Base-by-base conservation (phyloP, 1,284 basidiomycete genomes). In the Kwoniella shivajii region DNA sequence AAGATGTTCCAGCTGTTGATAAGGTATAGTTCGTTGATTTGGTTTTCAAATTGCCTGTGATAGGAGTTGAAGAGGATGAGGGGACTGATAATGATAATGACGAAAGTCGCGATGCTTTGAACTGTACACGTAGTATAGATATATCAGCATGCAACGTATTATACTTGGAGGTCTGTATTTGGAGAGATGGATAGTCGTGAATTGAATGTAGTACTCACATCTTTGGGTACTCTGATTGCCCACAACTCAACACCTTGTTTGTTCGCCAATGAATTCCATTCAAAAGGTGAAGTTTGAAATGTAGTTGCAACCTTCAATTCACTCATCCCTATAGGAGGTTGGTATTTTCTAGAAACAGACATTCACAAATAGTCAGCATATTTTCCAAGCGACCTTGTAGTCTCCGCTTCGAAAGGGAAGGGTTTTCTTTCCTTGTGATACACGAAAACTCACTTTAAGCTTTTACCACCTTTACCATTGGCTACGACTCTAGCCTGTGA, bases 181-280 rank as follows among this genome's bases (percentile, higher is more conserved):
- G n/a, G n/a, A n/a, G n/a, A n/a, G n/a, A n/a, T n/a, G 4, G 10
- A 6, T n/a, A n/a, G n/a, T n/a, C n/a, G n/a, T n/a, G n/a, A n/a
- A n/a, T n/a, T n/a, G n/a, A n/a, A n/a, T n/a, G n/a, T n/a, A n/a
- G n/a, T n/a, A 62, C 72, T 55, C 50, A 77, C 75, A 43, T 74
- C 72, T 9, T 53, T 42, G 0, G 77, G 77, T 9, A 72, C 64
- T n/a, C 77, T 61, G 50, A 78, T 70, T 16, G 74, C 69, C 77
- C 77, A 78, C 10, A 78, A 59, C 59, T 78, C 71, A 1, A 74
- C 60, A 3, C 66, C 68, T 3, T 63, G 59, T 49, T 69, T 67
- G 9, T 37, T 46, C 6, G 68, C 65, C 24, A 78, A 53, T 16
- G 61, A 56, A 22, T 74, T 72, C 56, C 64, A 77, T 49, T 77